A percentile compares a stretch with the other conserved stretches of the same genome.
Evolutionary conservation across 371 early-diverging fungal genomes (phyloP).

Genomic region (Parasitella parasitica): DNA sequence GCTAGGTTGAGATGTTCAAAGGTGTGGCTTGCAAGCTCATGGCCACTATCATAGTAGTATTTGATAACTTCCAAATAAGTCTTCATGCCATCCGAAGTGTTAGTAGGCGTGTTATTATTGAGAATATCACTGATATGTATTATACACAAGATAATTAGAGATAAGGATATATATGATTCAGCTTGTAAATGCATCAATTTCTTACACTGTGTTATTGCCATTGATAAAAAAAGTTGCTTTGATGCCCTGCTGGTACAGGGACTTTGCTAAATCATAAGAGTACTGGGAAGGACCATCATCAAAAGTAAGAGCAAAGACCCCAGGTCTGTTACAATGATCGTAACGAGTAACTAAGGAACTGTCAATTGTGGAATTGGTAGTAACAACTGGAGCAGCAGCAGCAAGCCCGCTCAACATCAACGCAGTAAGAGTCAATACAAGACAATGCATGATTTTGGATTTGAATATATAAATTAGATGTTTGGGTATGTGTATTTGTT

Average conservation of each 20-base stretch:
- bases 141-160: not conserved
- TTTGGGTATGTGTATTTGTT: not conserved
- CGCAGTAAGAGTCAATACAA: not conserved
- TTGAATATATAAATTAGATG: not conserved
- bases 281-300: constrained; percentile 30
- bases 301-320: constrained; percentile 27
- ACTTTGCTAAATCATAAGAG: constrained; percentile 18
- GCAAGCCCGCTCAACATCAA: not conserved
- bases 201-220: constrained; percentile 41
- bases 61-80: constrained; percentile 18
- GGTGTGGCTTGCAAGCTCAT: constrained; percentile 29
- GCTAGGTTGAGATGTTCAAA: constrained; percentile 13
- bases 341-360: not conserved
- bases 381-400: not conserved
- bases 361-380: not conserved
- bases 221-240: constrained; percentile 67
- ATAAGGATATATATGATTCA: too few species aligned
- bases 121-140: not conserved
- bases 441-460: not conserved
- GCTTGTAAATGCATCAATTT: too few species aligned
- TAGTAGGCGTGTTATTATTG: not conserved
- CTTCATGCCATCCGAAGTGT: constrained; percentile 18
- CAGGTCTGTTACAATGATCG: constrained; percentile 17
- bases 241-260: constrained; percentile 14
- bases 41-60: constrained; percentile 14